phyloP scores from a whole-genome alignment of 441 rosid genomes.

The Erysimum cheiri region DNA sequence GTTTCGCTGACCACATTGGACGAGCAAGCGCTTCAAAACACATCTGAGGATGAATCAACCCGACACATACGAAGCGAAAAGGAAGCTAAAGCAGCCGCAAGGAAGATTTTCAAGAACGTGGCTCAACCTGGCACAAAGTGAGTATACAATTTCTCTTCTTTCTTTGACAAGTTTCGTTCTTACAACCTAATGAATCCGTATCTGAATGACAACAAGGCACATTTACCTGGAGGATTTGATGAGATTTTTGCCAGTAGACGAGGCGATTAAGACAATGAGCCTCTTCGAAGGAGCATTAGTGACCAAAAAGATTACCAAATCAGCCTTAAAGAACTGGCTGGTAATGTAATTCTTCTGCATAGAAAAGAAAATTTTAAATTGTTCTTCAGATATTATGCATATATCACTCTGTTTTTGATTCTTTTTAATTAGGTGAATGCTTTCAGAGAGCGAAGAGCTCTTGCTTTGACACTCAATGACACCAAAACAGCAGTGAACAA shows the following conservation, averaged over 20 bases:
- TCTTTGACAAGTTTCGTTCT: neutral
- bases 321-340: slow-evolving; percentile 80
- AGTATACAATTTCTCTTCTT: slow-evolving; percentile 23
- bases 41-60: slow-evolving; percentile 59
- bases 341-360: slow-evolving; percentile 45
- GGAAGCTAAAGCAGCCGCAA: slow-evolving; percentile 84
- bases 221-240: slow-evolving; percentile 70
- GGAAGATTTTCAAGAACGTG: slow-evolving; percentile 74
- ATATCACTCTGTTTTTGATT: neutral
- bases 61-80: slow-evolving; percentile 65
- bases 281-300: slow-evolving; percentile 73
- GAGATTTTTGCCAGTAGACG: slow-evolving; percentile 79
- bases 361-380: neutral
- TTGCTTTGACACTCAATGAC: slow-evolving; percentile 69
- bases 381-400: neutral
- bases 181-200: neutral
- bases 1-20: slow-evolving; percentile 57
- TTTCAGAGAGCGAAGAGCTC: slow-evolving; percentile 75
- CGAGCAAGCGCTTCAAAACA: slow-evolving; percentile 56
- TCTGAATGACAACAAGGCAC: slow-evolving; percentile 40
- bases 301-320: slow-evolving; percentile 60
- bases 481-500: slow-evolving; percentile 78
- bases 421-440: slow-evolving; percentile 59
- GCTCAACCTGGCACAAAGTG: slow-evolving; percentile 69
- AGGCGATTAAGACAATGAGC: slow-evolving; percentile 69